phyloP scores from a whole-genome alignment of 225 moss, liverwort and hornwort genomes.

The Sphagnum tenellum region DNA sequence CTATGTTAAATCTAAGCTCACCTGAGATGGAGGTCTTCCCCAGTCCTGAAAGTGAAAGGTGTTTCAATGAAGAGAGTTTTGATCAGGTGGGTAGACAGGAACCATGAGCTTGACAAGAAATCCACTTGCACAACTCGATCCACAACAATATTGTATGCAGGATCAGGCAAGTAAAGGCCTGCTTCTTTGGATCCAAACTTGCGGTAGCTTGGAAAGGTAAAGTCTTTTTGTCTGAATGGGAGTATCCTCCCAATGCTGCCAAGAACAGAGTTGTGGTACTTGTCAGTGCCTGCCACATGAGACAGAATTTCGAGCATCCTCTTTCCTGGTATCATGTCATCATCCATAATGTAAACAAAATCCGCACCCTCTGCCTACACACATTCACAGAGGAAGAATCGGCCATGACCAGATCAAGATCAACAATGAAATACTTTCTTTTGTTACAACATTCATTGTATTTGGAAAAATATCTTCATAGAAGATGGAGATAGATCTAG shows the following conservation, averaged over 20 bases:
- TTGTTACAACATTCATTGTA: no score
- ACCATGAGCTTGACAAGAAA: constrained; percentile 97
- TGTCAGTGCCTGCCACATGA: constrained; percentile 70
- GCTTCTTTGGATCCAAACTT: constrained; percentile 73
- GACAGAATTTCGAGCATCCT: constrained; percentile 76
- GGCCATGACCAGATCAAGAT: no score
- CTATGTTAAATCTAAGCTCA: constrained; percentile 7
- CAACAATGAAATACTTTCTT: no score
- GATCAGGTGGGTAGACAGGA: constrained; percentile 65
- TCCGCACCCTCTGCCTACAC: constrained; percentile 54
- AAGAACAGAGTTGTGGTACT: constrained; percentile 73
- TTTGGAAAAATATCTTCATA: no score
- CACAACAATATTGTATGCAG: constrained; percentile 74
- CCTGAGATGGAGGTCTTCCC: constrained; percentile 97
- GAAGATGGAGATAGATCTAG: no score
- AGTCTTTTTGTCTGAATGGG: constrained; percentile 87
- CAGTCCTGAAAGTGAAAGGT: constrained; percentile 93
- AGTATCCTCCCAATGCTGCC: constrained; percentile 94
- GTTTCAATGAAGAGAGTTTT: constrained; percentile 76
- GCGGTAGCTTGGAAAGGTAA: constrained; percentile 89
- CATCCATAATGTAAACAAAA: constrained; percentile 83
- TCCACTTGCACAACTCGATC: constrained; percentile 81
- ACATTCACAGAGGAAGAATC: not conserved
- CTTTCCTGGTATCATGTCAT: constrained; percentile 91
- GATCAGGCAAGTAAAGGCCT: constrained; percentile 89